Conservation (phyloP, 441 rosid genomes). For the Capsella rubella region DNA sequence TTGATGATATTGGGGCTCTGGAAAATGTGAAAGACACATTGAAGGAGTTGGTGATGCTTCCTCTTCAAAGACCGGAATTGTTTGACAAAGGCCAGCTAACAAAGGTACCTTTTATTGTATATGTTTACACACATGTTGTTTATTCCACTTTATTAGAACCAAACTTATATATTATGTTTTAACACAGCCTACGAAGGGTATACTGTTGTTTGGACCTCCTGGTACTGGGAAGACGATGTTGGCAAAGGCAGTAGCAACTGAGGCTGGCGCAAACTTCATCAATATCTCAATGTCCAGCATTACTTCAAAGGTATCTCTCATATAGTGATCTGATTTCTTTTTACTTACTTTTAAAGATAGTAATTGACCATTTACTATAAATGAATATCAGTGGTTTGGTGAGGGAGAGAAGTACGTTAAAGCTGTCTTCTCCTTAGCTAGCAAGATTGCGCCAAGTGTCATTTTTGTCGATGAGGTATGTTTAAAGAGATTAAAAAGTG, state of each 20-base stretch:
- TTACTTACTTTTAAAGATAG: slow-evolving; percentile 8
- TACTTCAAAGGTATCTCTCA: slow-evolving; percentile 83
- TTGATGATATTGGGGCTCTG: slow-evolving; percentile 96
- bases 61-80: slow-evolving; percentile 98
- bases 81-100: slow-evolving; percentile 98
- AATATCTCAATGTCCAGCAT: slow-evolving; percentile 99
- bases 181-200: slow-evolving; percentile 93
- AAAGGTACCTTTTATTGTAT: slow-evolving; percentile 60
- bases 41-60: slow-evolving; percentile 99
- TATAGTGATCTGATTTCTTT: not conserved
- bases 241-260: slow-evolving; percentile 99
- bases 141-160: slow-evolving; percentile 6
- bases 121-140: slow-evolving; percentile 4
- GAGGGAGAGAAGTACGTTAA: slow-evolving; percentile 99
- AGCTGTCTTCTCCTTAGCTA: slow-evolving; percentile 98
- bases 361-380: slow-evolving; percentile 32
- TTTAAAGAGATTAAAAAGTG: slow-evolving; percentile 8
- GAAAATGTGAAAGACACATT: slow-evolving; percentile 98
- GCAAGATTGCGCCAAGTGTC: slow-evolving; percentile 98
- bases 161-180: slow-evolving; percentile 23
- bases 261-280: slow-evolving; percentile 98
- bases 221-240: slow-evolving; percentile 99
- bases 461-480: slow-evolving; percentile 98
- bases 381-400: slow-evolving; percentile 95
- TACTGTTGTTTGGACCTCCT: slow-evolving; percentile 98